Evolutionary conservation across 2,329 filamentous ascomycete genomes (phyloP), one percentile per base, ranked within the genome.

Genomic region (Fusarium tanahbumbuense): DNA sequence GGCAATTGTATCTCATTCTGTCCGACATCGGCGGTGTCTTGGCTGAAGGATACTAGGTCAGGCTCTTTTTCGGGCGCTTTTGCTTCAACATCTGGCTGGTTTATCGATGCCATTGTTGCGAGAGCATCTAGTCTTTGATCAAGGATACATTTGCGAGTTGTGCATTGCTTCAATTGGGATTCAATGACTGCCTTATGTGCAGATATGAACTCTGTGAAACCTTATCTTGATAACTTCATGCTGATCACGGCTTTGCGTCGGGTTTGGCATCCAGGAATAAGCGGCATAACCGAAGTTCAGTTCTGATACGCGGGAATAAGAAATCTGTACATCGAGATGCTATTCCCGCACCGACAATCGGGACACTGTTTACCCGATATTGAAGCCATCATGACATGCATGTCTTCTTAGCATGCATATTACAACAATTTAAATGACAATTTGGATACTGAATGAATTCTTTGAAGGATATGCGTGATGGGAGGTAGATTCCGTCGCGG

Each of bases 241-340:
- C n/a, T 20, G 23, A 42, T 52, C 49, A 52, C 49, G 49, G 49
- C 34, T 53, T 42, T 53, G 49, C 37, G 10, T 52, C 49, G 49
- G 49, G 49, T 27, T 28, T 42, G 15, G 23, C 28, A 42, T 27
- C 49, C 49, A 28, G 5, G 12, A 23, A 23, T 53, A 53, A 53
- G 32, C 49, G 13, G 5, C 18, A 27, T 52, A 41, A 52, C 49
- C 49, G 49, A 52, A 27, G 5, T n/a, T n/a, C 16, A 16, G 23
- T 41, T 41, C 23, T 41, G 8, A 22, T 27, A 27, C 9, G 18
- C 10, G 34, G 34, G n/a, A 13, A 20, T 28, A 27, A 27, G 12
- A n/a, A 11, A 3, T 10, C 2, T 8, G 11, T 13, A 13, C 11
- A 10, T 6, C 5, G 18, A 8, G 11, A 10, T 10, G 30, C 27